Conservation (phyloP, 257 asterid species). For the Misopates orontium region DNA sequence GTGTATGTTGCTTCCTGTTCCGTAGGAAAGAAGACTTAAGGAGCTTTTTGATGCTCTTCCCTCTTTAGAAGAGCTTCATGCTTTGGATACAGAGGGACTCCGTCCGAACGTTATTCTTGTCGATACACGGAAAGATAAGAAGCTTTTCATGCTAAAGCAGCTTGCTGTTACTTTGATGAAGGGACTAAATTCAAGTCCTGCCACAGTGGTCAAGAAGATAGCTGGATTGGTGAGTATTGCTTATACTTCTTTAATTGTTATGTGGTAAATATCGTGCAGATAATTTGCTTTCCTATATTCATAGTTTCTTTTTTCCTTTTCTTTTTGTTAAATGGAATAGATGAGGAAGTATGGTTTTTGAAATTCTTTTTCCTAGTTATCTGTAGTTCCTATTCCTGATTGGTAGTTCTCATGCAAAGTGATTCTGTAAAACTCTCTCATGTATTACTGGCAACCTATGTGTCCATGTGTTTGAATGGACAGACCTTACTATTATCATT, state of each 20-base stretch:
- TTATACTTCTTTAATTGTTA: conserved; percentile 14
- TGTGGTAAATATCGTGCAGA: conserved; percentile 13
- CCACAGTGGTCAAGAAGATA: conserved; percentile 73
- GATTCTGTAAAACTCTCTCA: neutral
- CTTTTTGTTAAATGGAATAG: neutral
- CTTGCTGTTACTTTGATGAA: conserved; percentile 72
- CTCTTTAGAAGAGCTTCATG: conserved; percentile 72
- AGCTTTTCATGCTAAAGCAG: conserved; percentile 91
- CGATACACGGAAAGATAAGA: conserved; percentile 81
- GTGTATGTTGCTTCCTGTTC: conserved; percentile 33
- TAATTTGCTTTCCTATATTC: conserved; percentile 11
- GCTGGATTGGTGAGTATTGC: conserved; percentile 77
- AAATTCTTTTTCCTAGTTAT: neutral
- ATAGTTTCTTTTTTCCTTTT: neutral
- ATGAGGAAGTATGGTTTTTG: neutral
- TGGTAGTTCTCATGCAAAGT: neutral
- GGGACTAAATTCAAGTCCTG: conserved; percentile 74
- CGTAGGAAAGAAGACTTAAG: conserved; percentile 93
- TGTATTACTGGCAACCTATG: conserved; percentile 8
- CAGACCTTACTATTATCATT: neutral
- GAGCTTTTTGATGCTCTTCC: conserved; percentile 83
- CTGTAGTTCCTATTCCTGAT: neutral
- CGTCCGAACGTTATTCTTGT: conserved; percentile 80
- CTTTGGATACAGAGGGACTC: conserved; percentile 77
- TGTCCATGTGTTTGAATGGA: conserved; percentile 7